Conservation (phyloP, 1,284 basidiomycete genomes). For the Puccinia polysora region DNA sequence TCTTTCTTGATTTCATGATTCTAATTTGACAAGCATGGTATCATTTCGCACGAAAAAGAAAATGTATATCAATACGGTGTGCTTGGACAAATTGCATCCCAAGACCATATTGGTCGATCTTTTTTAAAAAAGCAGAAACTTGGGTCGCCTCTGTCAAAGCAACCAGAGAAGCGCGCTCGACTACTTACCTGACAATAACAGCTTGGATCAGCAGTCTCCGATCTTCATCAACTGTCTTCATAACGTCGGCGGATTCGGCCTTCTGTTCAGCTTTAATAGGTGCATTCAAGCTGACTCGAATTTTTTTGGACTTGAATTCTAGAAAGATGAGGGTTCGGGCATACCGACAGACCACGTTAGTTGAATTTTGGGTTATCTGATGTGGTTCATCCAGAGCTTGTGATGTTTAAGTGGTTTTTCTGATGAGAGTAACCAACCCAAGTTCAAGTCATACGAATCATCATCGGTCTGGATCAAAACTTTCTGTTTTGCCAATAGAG, state of each 20-base stretch:
- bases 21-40: conserved; percentile 16
- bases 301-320: conserved; percentile 98
- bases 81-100: too few relatives aligned
- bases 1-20: conserved; percentile 57
- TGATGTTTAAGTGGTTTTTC: not conserved
- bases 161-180: not conserved
- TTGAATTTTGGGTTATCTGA: not conserved
- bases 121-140: too few relatives aligned
- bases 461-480: conserved; percentile 74
- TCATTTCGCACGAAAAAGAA: not conserved
- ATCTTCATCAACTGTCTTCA: conserved; percentile 96
- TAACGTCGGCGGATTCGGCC: conserved; percentile 80
- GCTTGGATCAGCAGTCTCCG: conserved; percentile 96
- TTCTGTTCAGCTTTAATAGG: conserved; percentile 93
- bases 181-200: conserved; percentile 79
- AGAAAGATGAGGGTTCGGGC: too few relatives aligned
- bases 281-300: conserved; percentile 85
- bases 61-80: not conserved
- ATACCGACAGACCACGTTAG: too few relatives aligned
- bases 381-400: too few relatives aligned
- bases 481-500: conserved; percentile 80
- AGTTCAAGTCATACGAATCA: conserved; percentile 86
- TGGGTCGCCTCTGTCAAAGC: too few relatives aligned
- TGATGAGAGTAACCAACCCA: too few relatives aligned
- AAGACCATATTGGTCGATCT: conserved; percentile 1